These are phyloP conservation scores for Aspergillus pseudotamarii DNA, from an alignment of 2,329 filamentous ascomycete genomes.

Conservation along the genomic window DNA sequence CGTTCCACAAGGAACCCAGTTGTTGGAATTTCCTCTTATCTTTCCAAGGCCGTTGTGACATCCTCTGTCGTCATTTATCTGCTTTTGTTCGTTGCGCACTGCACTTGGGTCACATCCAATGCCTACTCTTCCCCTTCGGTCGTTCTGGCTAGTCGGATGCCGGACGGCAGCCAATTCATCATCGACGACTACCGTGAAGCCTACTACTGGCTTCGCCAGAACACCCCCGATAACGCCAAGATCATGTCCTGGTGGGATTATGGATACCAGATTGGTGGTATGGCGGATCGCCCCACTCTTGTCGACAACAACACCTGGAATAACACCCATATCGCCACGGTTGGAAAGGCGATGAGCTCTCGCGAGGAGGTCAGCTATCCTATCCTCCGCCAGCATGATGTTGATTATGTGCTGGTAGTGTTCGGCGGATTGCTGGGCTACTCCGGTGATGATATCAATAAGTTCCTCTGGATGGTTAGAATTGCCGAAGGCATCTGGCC, in stretches of 20 bases:
- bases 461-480: slow-evolving; percentile 99
- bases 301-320: slow-evolving; percentile 99
- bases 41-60: slow-evolving; percentile 80
- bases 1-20: slow-evolving; percentile 72
- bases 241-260: slow-evolving; percentile 99
- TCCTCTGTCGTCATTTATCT: slow-evolving; percentile 76
- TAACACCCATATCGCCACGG: slow-evolving; percentile 98
- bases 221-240: slow-evolving; percentile 92
- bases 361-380: slow-evolving; percentile 97
- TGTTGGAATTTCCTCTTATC: slow-evolving; percentile 78
- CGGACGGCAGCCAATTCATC: slow-evolving; percentile 95
- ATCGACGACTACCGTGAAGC: slow-evolving; percentile 99
- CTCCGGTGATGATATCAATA: slow-evolving; percentile 98
- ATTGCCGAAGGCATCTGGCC: slow-evolving; percentile 99
- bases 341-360: slow-evolving; percentile 98
- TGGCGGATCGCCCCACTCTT: slow-evolving; percentile 94
- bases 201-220: slow-evolving; percentile 98
- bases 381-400: slow-evolving; percentile 97
- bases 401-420: slow-evolving; percentile 97
- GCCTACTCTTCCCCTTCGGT: slow-evolving; percentile 98
- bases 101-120: slow-evolving; percentile 99
- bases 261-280: slow-evolving; percentile 98
- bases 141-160: slow-evolving; percentile 86
- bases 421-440: slow-evolving; percentile 96
- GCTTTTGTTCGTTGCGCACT: slow-evolving; percentile 92